Evolutionary conservation across 2,329 filamentous ascomycete species (phyloP).

Genomic region (Myriosclerotinia duriaeana): DNA sequence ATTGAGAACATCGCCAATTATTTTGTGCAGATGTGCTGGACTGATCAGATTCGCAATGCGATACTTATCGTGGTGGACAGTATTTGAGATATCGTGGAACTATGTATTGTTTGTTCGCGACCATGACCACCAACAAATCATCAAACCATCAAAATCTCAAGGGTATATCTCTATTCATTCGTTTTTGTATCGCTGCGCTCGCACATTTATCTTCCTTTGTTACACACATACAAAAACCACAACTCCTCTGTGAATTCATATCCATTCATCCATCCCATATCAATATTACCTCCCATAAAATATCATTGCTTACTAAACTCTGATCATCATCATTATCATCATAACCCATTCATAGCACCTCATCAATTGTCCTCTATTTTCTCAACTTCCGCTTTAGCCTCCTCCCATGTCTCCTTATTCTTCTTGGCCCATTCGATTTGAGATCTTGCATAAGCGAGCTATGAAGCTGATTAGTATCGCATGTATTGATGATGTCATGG

Average conservation of each 20-base stretch:
- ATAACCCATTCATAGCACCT: not conserved
- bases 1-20: too few species aligned
- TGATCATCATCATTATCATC: not conserved
- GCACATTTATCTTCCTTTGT: constrained; percentile 6
- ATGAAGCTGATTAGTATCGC: constrained; percentile 26
- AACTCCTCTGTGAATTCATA: constrained; percentile 6
- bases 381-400: constrained; percentile 66
- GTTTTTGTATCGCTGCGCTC: constrained; percentile 7
- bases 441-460: constrained; percentile 71
- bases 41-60: too few species aligned
- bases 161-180: constrained; percentile 22
- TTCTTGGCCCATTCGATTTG: constrained; percentile 75
- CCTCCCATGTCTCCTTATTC: constrained; percentile 71
- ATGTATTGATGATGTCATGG: not conserved
- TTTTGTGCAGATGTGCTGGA: too few species aligned
- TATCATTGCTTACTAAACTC: not conserved
- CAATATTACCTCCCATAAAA: constrained; percentile 28
- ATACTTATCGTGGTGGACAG: too few species aligned
- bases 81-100: too few species aligned
- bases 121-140: not conserved
- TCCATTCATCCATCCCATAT: constrained; percentile 6
- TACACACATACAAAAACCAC: constrained; percentile 1
- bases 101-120: too few species aligned
- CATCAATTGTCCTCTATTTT: constrained; percentile 57
- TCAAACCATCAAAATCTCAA: not conserved